Conservation (phyloP, 306 rosid genomes). For the Trifolium subterraneum region DNA sequence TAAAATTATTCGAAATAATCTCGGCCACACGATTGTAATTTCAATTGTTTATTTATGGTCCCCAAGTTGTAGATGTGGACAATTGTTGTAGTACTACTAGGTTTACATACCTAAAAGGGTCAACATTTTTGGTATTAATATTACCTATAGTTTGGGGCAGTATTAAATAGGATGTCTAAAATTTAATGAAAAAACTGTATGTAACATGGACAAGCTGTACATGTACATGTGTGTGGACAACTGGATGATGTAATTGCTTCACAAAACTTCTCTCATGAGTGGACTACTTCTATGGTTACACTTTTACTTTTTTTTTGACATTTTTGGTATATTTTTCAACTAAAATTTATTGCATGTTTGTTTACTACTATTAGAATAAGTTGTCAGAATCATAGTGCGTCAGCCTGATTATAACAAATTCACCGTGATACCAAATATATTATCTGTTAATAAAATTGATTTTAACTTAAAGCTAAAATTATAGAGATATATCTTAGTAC, state of each 20-base stretch:
- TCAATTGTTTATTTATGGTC: neutral
- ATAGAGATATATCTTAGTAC: too few species aligned
- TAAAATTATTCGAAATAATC: too few species aligned
- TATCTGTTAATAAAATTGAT: too few species aligned
- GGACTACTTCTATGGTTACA: neutral
- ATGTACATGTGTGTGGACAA: slow-evolving; percentile 34
- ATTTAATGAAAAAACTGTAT: slow-evolving; percentile 44
- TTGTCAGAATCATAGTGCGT: too few species aligned
- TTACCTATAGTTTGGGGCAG: slow-evolving; percentile 1
- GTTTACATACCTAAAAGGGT: slow-evolving; percentile 8
- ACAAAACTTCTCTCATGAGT: neutral
- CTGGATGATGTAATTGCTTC: slow-evolving; percentile 12
- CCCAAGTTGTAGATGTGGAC: slow-evolving; percentile 4
- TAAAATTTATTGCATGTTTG: too few species aligned
- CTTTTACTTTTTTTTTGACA: neutral
- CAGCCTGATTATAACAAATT: too few species aligned
- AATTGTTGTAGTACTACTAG: neutral
- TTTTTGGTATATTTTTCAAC: too few species aligned
- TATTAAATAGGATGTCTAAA: slow-evolving; percentile 39
- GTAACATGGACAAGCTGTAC: slow-evolving; percentile 44
- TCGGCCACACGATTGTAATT: too few species aligned
- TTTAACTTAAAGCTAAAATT: too few species aligned
- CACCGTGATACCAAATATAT: too few species aligned
- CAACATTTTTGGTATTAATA: neutral
- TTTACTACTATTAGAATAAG: too few species aligned